phyloP scores from a whole-genome alignment of 768 basidiomycete species.

The Suillus plorans region DNA sequence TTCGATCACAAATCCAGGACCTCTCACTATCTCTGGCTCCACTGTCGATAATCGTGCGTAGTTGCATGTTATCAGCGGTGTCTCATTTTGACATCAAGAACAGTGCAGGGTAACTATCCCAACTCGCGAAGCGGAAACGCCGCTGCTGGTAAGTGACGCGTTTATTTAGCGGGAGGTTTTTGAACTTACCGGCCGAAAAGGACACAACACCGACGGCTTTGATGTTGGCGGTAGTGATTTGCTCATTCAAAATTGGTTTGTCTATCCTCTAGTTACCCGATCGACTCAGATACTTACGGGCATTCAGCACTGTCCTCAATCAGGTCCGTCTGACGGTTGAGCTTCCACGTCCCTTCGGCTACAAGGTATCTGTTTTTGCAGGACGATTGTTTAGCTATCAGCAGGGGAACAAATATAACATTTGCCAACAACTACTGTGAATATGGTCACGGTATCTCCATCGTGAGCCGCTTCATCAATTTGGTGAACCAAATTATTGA shows the following conservation, averaged over 20 bases:
- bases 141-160: conserved; percentile 40
- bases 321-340: conserved; percentile 14
- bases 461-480: conserved; percentile 28
- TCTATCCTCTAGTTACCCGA: background rate
- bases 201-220: conserved; percentile 53
- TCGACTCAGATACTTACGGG: background rate
- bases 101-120: conserved; percentile 51
- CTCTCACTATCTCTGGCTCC: conserved; percentile 43
- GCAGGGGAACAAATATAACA: conserved; percentile 41
- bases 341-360: background rate
- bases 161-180: background rate
- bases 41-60: conserved; percentile 57
- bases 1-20: conserved; percentile 27
- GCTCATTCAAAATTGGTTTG: conserved; percentile 31
- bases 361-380: conserved; percentile 14
- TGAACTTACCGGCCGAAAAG: conserved; percentile 17
- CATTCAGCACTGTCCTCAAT: conserved; percentile 22
- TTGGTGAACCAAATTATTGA: background rate
- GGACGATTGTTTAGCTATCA: conserved; percentile 67
- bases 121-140: conserved; percentile 50
- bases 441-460: conserved; percentile 64
- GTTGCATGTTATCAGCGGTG: background rate
- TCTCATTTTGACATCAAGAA: background rate
- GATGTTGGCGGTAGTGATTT: conserved; percentile 39
- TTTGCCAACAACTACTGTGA: conserved; percentile 54